Percentiles rank a stretch among this genome's conserved stretches.
Evolutionary conservation across 345 rosid species (phyloP).

Genomic region (Abelmoschus esculentus): DNA sequence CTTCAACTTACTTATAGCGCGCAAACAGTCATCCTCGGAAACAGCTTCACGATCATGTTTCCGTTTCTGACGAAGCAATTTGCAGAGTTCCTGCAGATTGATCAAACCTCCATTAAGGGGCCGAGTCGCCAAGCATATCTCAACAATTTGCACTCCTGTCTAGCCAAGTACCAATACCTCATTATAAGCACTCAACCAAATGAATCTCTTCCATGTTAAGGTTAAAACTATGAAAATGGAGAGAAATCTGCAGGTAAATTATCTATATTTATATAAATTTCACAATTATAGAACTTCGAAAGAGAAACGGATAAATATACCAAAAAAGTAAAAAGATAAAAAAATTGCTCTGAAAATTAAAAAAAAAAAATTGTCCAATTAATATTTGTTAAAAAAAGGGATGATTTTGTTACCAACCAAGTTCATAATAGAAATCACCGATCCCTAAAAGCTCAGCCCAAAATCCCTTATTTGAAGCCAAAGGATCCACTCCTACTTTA

Average conservation of each 20-base stretch:
- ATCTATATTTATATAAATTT: not conserved
- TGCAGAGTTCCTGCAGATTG: slow-evolving; percentile 74
- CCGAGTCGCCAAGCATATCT: slow-evolving; percentile 83
- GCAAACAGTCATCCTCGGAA: slow-evolving; percentile 90
- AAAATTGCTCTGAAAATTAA: not conserved
- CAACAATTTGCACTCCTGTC: slow-evolving; percentile 88
- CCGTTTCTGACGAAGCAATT: slow-evolving; percentile 55
- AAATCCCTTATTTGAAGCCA: slow-evolving; percentile 88
- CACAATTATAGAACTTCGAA: not conserved
- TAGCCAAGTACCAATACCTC: slow-evolving; percentile 24
- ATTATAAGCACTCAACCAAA: slow-evolving; percentile 7
- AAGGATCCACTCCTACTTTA: slow-evolving; percentile 89
- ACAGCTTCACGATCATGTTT: slow-evolving; percentile 71
- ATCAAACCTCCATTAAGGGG: slow-evolving; percentile 82
- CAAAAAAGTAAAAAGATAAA: not conserved
- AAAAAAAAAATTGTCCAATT: not conserved
- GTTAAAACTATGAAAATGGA: not conserved
- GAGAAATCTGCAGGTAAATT: not conserved
- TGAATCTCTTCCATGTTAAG: not conserved
- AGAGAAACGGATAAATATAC: not conserved
- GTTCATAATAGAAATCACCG: slow-evolving; percentile 94
- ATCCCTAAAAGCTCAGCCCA: slow-evolving; percentile 96
- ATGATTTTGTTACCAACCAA: slow-evolving; percentile 42
- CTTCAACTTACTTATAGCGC: slow-evolving; percentile 91
- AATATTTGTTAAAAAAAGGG: not conserved